Percentiles rank a stretch among this genome's conserved stretches.
Evolutionary conservation across 1,139 yeast genomes (phyloP).

Genomic region (Suhomyces anneliseae): DNA sequence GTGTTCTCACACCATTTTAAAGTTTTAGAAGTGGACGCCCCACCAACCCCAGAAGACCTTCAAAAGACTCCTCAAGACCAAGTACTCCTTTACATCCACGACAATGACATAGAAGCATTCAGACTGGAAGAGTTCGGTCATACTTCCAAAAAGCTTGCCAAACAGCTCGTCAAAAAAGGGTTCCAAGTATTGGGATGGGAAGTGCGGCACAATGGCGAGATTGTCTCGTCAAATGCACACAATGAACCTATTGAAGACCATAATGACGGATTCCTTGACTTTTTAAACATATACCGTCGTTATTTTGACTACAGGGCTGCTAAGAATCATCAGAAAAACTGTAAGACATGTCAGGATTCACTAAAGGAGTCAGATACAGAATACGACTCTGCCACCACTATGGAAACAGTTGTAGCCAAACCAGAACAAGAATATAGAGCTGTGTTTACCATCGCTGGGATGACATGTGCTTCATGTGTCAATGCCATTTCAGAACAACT

Average conservation of each 20-base stretch:
- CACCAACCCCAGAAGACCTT: conserved; percentile 26
- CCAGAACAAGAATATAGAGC: conserved; percentile 43
- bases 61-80: conserved; percentile 10
- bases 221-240: conserved; percentile 11
- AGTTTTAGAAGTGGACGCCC: conserved; percentile 17
- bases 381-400: conserved; percentile 6
- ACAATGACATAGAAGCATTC: conserved; percentile 25
- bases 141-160: conserved; percentile 16
- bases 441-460: conserved; percentile 57
- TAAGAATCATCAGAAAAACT: conserved; percentile 32
- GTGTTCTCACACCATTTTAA: conserved; percentile 18
- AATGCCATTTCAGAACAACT: conserved; percentile 40
- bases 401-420: conserved; percentile 32
- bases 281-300: conserved; percentile 6
- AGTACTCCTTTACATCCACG: conserved; percentile 16
- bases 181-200: conserved; percentile 40
- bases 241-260: neutral
- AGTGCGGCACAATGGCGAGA: conserved; percentile 19
- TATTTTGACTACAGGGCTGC: conserved; percentile 9
- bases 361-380: conserved; percentile 3
- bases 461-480: conserved; percentile 67
- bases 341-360: conserved; percentile 30
- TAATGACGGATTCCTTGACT: conserved; percentile 7
- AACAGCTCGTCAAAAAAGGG: conserved; percentile 27
- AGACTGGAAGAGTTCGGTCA: conserved; percentile 12